Conservation (phyloP, 106 monocot species). For the Dioscorea alata region DNA sequence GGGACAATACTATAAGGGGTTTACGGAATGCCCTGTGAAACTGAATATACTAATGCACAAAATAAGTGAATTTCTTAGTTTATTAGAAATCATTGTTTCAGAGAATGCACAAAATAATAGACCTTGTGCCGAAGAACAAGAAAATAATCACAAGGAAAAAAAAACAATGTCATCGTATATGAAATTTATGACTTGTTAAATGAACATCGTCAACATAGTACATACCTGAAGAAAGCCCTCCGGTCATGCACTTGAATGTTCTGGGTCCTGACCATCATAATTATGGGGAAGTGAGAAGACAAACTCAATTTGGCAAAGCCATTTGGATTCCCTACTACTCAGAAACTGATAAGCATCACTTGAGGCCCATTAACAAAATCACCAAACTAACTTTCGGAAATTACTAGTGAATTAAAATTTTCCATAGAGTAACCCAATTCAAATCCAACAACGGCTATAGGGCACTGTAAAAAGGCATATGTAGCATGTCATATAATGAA, state of each 20-base stretch:
- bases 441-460: conserved; percentile 94
- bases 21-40: conserved; percentile 98
- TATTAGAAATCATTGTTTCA: not conserved
- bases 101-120: not conserved
- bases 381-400: conserved; percentile 99
- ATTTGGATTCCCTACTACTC: conserved; percentile 93
- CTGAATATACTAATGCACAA: conserved; percentile 21
- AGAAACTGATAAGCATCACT: conserved; percentile 91
- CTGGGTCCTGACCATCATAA: conserved; percentile 98
- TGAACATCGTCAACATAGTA: not conserved
- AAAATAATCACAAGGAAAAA: conserved; percentile 63
- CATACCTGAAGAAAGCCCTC: conserved; percentile 93
- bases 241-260: conserved; percentile 85
- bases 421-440: conserved; percentile 99
- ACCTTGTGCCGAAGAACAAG: conserved; percentile 95
- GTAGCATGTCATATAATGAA: not conserved
- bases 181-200: not conserved
- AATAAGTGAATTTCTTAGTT: conserved; percentile 1
- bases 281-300: conserved; percentile 90
- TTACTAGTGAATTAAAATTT: conserved; percentile 92
- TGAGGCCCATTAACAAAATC: conserved; percentile 98
- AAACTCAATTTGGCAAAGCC: conserved; percentile 92
- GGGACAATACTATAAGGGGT: conserved; percentile 84
- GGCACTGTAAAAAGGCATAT: conserved; percentile 42
- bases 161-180: not conserved